Base-by-base conservation (phyloP, 2,329 filamentous ascomycete genomes). In the Sclerotinia sclerotiorum region DNA sequence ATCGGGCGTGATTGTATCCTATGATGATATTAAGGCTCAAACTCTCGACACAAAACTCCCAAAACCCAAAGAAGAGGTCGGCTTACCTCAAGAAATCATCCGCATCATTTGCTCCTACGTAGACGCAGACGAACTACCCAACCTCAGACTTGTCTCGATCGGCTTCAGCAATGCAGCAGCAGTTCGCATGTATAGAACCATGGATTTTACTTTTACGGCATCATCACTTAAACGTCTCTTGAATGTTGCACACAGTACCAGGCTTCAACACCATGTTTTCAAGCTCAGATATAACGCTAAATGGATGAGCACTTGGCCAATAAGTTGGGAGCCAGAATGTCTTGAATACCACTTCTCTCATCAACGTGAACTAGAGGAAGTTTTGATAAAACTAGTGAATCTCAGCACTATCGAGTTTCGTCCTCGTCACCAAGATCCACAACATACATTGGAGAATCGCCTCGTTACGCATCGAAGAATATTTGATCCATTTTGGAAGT, bases 21-120 rank as follows among this genome's bases (percentile, higher is more conserved):
- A 32, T 6, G n/a, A n/a, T 32, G 5, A 5, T 29, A 2, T 15
- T 48, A 27, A 61, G 1, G 13, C 2, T 11, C 17, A 48, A 13
- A 48, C 15, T 21, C 19, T n/a, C 19, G 19, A 2, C 42, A 19
- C 13, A 17, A 19, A 5, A 49, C 6, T 35, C 27, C 1, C 32
- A 17, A 17, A 39, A 21, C 15, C 2, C 29, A 8, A 1, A 17
- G 1, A 11, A 7, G 11, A 39, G 32, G 11, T 24, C 1, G 10
- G 35, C 17, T 35, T 61, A 6, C 44, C 58, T 35, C 58, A 61
- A 48, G 58, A 61, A 61, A 8, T 35, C 15, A 27, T 61, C n/a
- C 44, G 44, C 5, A 17, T 24, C 3, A 49, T 61, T n/a, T 61
- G 58, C 27, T 49, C 21, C 13, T n/a, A 49, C 21, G 11, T 35